Evolutionary conservation across 2,329 filamentous ascomycete genomes (phyloP), one percentile per base, ranked within the genome.

Genomic region (Xylaria sp.): DNA sequence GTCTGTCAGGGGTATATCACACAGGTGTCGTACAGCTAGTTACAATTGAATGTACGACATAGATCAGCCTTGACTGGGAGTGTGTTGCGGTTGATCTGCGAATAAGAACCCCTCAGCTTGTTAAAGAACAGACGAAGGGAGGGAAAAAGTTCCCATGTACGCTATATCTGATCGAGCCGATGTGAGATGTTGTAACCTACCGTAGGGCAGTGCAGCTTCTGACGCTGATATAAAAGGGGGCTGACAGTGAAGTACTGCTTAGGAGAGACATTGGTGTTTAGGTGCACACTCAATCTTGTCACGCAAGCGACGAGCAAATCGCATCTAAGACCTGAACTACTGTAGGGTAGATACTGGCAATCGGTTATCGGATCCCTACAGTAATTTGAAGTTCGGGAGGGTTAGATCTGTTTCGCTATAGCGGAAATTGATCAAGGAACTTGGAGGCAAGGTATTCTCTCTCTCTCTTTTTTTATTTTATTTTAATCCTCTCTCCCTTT

Each of bases 171-270:
- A 55, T 55, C 52, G 15, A 33, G 52, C 52, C 52, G 36, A 36
- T 18, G 33, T 54, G 28, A 33, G 52, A 55, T 23, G 6, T 36
- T 36, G 33, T 36, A 10, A n/a, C 52, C 15, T 56, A 20, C 5
- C 10, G 36, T 41, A 41, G n/a, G 15, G 51, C n/a, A 55, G n/a
- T 46, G 51, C n/a, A 55, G 52, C 36, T 28, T 43, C 39, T 28
- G 36, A 18, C 28, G 36, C 55, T 39, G 39, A 48, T 48, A 25
- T 23, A 41, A 52, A 64, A 64, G 55, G 62, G 62, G 54, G 55
- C 62, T 64, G 54, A 52, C 62, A 64, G 46, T 13, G n/a, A 57
- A 36, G 33, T 57, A 25, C 54, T 54, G 28, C 20, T 48, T 23
- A 48, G n/a, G 10, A 43, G 1, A 18, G 2, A 13, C 39, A 43